phyloP scores from a whole-genome alignment of 1,139 yeast genomes.

The Debaryomyces sp. region DNA sequence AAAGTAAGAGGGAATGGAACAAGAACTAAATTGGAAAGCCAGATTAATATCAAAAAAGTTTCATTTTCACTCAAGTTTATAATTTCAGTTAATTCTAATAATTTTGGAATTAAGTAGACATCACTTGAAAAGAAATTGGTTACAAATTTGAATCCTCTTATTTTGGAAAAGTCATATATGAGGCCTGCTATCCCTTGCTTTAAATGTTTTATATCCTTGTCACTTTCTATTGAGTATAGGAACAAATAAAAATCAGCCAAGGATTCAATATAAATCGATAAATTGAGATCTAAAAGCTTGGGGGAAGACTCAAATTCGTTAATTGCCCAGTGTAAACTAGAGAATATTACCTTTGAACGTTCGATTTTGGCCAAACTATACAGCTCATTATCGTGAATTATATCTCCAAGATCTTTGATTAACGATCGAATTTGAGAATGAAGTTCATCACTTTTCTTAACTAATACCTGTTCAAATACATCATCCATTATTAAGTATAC shows the following conservation, averaged over 20 bases:
- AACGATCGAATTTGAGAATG: slow-evolving; percentile 15
- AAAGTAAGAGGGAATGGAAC: slow-evolving; percentile 68
- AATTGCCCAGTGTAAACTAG: slow-evolving; percentile 16
- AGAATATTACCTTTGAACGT: slow-evolving; percentile 1
- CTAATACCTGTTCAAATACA: slow-evolving; percentile 18
- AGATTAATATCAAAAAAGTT: slow-evolving; percentile 60
- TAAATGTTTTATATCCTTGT: neutral
- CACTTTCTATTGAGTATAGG: neutral
- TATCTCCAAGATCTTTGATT: neutral
- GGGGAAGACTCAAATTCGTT: slow-evolving; percentile 61
- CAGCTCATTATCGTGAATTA: neutral
- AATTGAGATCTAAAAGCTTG: slow-evolving; percentile 45
- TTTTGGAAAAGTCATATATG: slow-evolving; percentile 62
- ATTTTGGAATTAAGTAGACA: slow-evolving; percentile 47
- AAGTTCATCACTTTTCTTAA: slow-evolving; percentile 21
- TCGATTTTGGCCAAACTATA: neutral
- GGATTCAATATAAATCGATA: slow-evolving; percentile 33
- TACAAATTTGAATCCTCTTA: slow-evolving; percentile 66
- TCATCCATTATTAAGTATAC: slow-evolving; percentile 23
- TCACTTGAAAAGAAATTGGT: slow-evolving; percentile 63
- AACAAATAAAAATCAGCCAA: slow-evolving; percentile 32
- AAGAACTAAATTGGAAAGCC: slow-evolving; percentile 70
- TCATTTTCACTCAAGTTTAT: slow-evolving; percentile 51
- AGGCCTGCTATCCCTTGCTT: slow-evolving; percentile 26
- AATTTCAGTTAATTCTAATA: slow-evolving; percentile 27